These are phyloP conservation scores for Dissophora globulifera DNA, from an alignment of 192 early-diverging fungal genomes.

Conservation along the genomic window DNA sequence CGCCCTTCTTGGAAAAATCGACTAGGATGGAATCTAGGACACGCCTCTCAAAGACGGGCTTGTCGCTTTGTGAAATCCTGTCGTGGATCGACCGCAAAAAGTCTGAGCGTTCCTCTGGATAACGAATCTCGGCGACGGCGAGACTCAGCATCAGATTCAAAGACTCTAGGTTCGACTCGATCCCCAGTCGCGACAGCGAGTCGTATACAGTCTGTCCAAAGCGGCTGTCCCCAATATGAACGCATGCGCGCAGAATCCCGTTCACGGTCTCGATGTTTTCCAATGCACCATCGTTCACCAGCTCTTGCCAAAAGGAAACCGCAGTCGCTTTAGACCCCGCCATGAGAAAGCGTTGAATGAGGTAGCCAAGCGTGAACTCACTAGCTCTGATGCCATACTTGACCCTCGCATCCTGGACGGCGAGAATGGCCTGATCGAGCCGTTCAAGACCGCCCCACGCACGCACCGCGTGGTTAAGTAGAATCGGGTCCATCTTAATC, in stretches of 20 bases:
- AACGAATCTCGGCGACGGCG: constrained; percentile 20
- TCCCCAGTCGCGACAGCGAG: constrained; percentile 5
- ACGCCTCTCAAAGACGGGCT: constrained; percentile 16
- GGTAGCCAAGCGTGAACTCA: constrained; percentile 41
- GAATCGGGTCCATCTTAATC: constrained; percentile 21
- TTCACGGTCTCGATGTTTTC: constrained; percentile 24
- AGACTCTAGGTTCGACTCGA: constrained; percentile 29
- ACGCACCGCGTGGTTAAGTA: constrained; percentile 38
- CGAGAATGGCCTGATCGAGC: constrained; percentile 25
- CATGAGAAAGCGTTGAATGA: constrained; percentile 28
- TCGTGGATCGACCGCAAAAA: constrained; percentile 21
- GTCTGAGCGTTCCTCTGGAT: constrained; percentile 15
- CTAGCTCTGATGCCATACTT: constrained; percentile 16
- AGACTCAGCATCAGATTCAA: constrained; percentile 47
- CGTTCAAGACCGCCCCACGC: constrained; percentile 37
- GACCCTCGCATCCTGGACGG: neutral
- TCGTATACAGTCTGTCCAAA: constrained; percentile 38
- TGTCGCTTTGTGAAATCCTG: constrained; percentile 12
- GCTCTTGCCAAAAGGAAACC: constrained; percentile 7
- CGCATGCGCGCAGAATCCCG: constrained; percentile 40
- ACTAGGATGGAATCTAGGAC: constrained; percentile 31
- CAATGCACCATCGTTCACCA: neutral
- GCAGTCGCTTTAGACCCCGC: neutral
- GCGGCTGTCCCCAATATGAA: constrained; percentile 14
- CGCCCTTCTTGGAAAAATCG: constrained; percentile 44